Evolutionary conservation across 495 filamentous ascomycete species (phyloP).

Genomic region (Aspergillus nidulans): DNA sequence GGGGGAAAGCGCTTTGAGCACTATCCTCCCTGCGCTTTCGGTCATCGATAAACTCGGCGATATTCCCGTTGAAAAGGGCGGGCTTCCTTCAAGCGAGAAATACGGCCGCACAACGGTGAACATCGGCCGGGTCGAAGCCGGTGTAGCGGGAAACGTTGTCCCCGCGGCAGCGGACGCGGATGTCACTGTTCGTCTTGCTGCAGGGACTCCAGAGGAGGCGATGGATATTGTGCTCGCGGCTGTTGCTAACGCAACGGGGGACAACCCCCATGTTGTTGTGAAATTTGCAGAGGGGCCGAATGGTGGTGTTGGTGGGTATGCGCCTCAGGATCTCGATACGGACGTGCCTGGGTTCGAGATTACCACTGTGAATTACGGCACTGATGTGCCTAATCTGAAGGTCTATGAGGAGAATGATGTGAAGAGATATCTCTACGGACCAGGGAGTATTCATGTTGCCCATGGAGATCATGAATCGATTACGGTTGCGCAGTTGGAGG

Average conservation of each 20-base stretch:
- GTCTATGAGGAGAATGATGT: constrained; percentile 37
- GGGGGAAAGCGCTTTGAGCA: constrained; percentile 71
- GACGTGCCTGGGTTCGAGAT: constrained; percentile 82
- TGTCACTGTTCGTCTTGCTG: constrained; percentile 70
- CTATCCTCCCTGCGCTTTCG: constrained; percentile 64
- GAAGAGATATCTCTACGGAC: constrained; percentile 83
- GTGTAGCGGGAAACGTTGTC: constrained; percentile 86
- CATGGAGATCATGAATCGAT: constrained; percentile 83
- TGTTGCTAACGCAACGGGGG: constrained; percentile 55
- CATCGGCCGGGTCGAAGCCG: constrained; percentile 70
- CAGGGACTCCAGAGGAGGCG: constrained; percentile 56
- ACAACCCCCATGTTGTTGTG: constrained; percentile 56
- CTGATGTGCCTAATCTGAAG: constrained; percentile 77
- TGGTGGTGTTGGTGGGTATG: constrained; percentile 50
- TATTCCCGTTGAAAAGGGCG: constrained; percentile 35
- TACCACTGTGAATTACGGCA: constrained; percentile 84
- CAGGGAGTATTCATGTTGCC: constrained; percentile 82
- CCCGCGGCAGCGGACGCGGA: constrained; percentile 63
- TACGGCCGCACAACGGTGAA: constrained; percentile 88
- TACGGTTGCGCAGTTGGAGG: constrained; percentile 60
- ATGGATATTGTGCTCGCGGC: constrained; percentile 46
- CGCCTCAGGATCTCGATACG: constrained; percentile 69
- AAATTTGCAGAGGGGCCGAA: constrained; percentile 38
- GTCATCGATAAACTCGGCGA: constrained; percentile 53
- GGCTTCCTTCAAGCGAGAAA: constrained; percentile 66